These are phyloP conservation scores for Bullera alba DNA, from an alignment of 768 basidiomycete genomes.

Conservation along the genomic window DNA sequence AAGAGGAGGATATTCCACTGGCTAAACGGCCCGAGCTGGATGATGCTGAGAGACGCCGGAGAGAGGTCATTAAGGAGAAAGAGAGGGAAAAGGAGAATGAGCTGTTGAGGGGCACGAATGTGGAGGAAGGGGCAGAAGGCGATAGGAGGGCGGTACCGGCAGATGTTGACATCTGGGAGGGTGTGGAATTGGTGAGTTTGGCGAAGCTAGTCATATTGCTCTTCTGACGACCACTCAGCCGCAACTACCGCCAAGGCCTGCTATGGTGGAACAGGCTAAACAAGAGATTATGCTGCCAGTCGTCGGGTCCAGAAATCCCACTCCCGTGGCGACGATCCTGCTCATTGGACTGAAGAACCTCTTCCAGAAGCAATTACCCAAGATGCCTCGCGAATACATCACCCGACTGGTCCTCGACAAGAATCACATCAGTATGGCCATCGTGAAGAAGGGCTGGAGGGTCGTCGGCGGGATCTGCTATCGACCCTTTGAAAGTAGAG, in stretches of 20 bases:
- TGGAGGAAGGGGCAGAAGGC: constrained; percentile 51
- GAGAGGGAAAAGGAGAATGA: constrained; percentile 37
- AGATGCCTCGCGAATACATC: constrained; percentile 99
- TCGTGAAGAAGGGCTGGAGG: constrained; percentile 88
- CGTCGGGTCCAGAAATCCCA: constrained; percentile 72
- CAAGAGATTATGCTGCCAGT: constrained; percentile 76
- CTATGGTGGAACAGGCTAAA: constrained; percentile 68
- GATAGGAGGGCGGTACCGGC: constrained; percentile 1
- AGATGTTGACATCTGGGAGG: constrained; percentile 40
- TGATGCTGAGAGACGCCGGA: constrained; percentile 27
- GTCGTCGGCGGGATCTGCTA: constrained; percentile 98
- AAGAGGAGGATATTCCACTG: constrained; percentile 56
- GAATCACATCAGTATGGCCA: constrained; percentile 87
- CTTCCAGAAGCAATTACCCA: constrained; percentile 93
- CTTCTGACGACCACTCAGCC: constrained; percentile 35
- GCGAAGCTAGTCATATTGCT: no score
- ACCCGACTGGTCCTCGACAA: constrained; percentile 86
- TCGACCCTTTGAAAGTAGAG: constrained; percentile 86
- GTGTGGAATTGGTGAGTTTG: constrained; percentile 41
- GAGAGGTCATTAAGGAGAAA: constrained; percentile 35
- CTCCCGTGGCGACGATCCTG: constrained; percentile 66
- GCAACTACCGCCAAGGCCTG: constrained; percentile 60
- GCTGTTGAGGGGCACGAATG: constrained; percentile 56
- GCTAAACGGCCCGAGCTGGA: constrained; percentile 45
- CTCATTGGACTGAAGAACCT: constrained; percentile 93